Evolutionary conservation across 768 basidiomycete species (phyloP), one percentile per base, ranked within the genome.

Genomic region (Trametes villosa): DNA sequence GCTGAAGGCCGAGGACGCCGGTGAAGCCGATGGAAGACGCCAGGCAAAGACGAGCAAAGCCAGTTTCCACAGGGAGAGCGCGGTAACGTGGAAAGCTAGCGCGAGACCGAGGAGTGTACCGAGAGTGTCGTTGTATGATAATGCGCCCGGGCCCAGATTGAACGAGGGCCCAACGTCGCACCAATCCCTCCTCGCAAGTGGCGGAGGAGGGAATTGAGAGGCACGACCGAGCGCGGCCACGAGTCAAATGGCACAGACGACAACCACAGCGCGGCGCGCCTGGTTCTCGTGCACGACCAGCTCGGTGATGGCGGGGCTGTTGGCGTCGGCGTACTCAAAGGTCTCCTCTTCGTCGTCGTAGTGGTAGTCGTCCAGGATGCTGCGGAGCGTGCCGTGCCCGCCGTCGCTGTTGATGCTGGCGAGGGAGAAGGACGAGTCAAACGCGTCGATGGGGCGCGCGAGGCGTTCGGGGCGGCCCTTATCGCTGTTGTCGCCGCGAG

Each of bases 361-460:
- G 38, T 57, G 46, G 22, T 57, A 57, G 29, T 49, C 38, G n/a
- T 49, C 56, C n/a, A 57, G 40, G 27, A 57, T 42, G 38, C 42
- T 47, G 20, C 33, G n/a, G 29, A 49, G 56, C 47, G 41, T 49
- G 56, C 38, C 38, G 38, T 41, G 36, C 47, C 45, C 54, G 44
- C 45, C 36, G 8, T 45, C 44, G 44, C 22, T 57, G 38, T 49
- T 47, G 29, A 41, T 30, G 38, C 56, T 49, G 9, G 47, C 38
- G 29, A 57, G 40, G 29, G 56, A 49, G 47, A 27, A 50, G 29
- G 56, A 49, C 22, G 56, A 33, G 36, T 57, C 46, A 40, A 49
- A 49, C 46, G 47, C 40, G 27, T 41, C 47, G 29, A 49, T 20
- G 15, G 41, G 38, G 20, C 47, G 56, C 2, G 56, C 46, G 38